Conservation (phyloP, 2,329 filamentous ascomycete genomes). For the Colletotrichum musicola region DNA sequence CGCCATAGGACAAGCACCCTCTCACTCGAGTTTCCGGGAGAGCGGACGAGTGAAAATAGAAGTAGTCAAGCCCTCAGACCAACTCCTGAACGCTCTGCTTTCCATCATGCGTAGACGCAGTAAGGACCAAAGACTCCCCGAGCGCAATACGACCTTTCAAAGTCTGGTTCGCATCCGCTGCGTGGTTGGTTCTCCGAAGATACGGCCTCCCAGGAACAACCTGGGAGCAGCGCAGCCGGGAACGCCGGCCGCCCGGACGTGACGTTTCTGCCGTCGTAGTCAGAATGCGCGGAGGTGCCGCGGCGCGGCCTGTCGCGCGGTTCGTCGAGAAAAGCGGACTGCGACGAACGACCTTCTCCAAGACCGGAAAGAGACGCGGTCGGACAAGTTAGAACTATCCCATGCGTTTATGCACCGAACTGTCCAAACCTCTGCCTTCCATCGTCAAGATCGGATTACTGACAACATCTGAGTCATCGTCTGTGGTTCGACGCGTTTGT, state of each 20-base stretch:
- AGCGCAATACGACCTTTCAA: neutral
- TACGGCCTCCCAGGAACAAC: slow-evolving; percentile 8
- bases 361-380: neutral
- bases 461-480: neutral
- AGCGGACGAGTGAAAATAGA: neutral
- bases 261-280: slow-evolving; percentile 16
- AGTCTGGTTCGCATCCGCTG: slow-evolving; percentile 4
- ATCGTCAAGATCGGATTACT: neutral
- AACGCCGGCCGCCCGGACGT: slow-evolving; percentile 28
- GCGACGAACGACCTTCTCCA: slow-evolving; percentile 15
- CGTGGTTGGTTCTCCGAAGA: neutral
- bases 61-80: neutral
- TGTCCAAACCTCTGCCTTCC: neutral
- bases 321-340: slow-evolving; percentile 13
- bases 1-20: neutral
- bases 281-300: slow-evolving; percentile 29
- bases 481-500: neutral
- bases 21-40: no score
- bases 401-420: slow-evolving; percentile 6
- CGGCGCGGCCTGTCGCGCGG: slow-evolving; percentile 7
- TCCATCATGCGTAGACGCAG: neutral
- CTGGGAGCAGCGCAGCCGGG: slow-evolving; percentile 6
- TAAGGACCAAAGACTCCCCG: neutral
- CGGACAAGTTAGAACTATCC: neutral
- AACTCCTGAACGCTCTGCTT: neutral